These are phyloP conservation scores for Leptographium lundbergii DNA, from an alignment of 2,329 filamentous ascomycete species.

Conservation along the genomic window DNA sequence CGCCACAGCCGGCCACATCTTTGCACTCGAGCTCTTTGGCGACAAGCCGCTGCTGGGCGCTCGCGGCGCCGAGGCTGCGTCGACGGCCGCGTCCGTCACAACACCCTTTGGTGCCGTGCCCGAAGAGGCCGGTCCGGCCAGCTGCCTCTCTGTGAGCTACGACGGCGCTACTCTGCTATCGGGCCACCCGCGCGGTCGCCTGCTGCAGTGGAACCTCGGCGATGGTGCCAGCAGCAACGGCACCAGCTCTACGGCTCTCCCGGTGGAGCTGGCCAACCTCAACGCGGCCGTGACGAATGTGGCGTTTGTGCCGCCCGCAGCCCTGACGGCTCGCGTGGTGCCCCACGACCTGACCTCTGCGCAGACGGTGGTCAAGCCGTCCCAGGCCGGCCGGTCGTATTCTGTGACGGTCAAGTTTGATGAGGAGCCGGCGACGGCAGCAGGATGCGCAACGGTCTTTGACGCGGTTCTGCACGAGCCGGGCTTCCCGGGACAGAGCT, in stretches of 20 bases:
- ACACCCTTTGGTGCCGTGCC: slow-evolving; percentile 44
- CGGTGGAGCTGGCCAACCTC: slow-evolving; percentile 54
- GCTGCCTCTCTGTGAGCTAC: slow-evolving; percentile 63
- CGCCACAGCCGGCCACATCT: slow-evolving; percentile 29
- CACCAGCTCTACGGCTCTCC: slow-evolving; percentile 37
- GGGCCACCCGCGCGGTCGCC: slow-evolving; percentile 67
- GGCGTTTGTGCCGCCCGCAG: slow-evolving; percentile 51
- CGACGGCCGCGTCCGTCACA: slow-evolving; percentile 43
- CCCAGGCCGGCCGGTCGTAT: slow-evolving; percentile 52
- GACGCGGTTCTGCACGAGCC: slow-evolving; percentile 29
- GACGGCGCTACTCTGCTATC: slow-evolving; percentile 72
- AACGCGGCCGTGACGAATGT: slow-evolving; percentile 78
- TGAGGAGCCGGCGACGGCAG: slow-evolving; percentile 18
- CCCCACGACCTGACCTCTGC: slow-evolving; percentile 14
- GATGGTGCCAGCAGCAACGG: slow-evolving; percentile 21
- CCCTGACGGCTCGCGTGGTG: slow-evolving; percentile 23
- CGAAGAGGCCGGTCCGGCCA: slow-evolving; percentile 50
- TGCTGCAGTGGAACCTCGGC: slow-evolving; percentile 69
- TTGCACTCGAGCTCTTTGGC: slow-evolving; percentile 60
- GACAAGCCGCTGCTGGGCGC: slow-evolving; percentile 42
- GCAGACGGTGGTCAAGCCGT: slow-evolving; percentile 66
- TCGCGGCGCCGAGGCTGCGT: slow-evolving; percentile 36
- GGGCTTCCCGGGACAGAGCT: slow-evolving; percentile 32
- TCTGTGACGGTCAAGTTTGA: slow-evolving; percentile 53
- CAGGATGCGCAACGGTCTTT: slow-evolving; percentile 16